A percentile compares a stretch with the other conserved stretches of the same genome.
Evolutionary conservation across 305 asterid species (phyloP).

Genomic region (Petunia hybrid): DNA sequence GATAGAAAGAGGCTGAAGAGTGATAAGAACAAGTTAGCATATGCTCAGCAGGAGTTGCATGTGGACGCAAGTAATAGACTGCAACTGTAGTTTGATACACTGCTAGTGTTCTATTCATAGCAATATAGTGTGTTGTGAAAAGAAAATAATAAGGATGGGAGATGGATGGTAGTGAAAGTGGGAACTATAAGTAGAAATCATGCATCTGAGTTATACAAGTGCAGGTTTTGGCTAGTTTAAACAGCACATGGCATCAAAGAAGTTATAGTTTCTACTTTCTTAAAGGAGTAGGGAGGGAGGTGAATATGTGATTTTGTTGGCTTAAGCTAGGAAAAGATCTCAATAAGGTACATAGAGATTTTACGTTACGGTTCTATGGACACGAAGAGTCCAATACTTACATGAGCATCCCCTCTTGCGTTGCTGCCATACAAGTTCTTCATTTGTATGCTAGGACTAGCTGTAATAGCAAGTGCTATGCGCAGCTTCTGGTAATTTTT

Average conservation of each 20-base stretch:
- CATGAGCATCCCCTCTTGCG: conserved; percentile 19
- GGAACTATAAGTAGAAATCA: neutral
- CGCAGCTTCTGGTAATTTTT: conserved; percentile 7
- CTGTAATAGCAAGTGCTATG: neutral
- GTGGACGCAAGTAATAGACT: neutral
- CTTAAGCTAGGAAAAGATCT: conserved; percentile 2
- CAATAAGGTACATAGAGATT: conserved; percentile 6
- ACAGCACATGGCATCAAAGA: neutral
- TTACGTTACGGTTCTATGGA: neutral
- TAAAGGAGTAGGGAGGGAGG: neutral
- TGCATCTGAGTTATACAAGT: neutral
- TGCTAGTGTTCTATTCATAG: neutral
- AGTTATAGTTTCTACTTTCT: neutral
- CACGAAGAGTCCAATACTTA: neutral
- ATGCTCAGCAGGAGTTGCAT: neutral
- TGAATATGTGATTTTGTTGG: neutral
- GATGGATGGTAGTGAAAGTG: neutral
- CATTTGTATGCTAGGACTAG: neutral
- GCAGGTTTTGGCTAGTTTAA: neutral
- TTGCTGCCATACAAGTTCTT: neutral
- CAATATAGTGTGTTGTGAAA: neutral
- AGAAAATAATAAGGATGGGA: neutral
- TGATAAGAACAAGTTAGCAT: conserved; percentile 9
- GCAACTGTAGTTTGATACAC: conserved; percentile 6
- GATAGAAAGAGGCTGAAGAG: neutral